These are phyloP conservation scores for Diospyros lotus DNA, from an alignment of 148 eudicot species.

Conservation along the genomic window DNA sequence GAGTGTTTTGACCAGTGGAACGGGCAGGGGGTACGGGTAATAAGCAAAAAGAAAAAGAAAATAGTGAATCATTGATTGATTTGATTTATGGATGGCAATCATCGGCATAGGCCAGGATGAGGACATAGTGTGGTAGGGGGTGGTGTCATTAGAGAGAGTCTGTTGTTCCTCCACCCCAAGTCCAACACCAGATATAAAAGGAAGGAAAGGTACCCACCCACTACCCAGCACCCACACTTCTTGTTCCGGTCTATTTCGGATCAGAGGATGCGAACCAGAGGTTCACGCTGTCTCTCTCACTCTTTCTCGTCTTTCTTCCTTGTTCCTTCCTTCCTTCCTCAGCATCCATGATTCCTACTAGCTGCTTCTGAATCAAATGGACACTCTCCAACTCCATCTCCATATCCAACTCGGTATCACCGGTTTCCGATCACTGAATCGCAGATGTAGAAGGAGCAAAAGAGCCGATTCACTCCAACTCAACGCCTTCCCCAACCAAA, in stretches of 20 bases:
- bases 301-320: neutral
- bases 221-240: too few species aligned
- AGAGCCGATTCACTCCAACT: neutral
- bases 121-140: too few species aligned
- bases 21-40: too few species aligned
- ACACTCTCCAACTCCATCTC: neutral
- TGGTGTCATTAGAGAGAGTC: too few species aligned
- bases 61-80: too few species aligned
- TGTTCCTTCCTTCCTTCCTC: neutral
- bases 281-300: neutral
- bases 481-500: slow-evolving; percentile 14
- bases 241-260: neutral
- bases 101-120: too few species aligned
- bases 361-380: neutral
- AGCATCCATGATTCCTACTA: neutral
- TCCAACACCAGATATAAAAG: neutral
- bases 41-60: too few species aligned
- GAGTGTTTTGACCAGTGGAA: too few species aligned
- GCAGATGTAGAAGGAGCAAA: neutral
- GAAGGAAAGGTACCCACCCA: too few species aligned
- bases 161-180: too few species aligned
- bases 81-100: too few species aligned
- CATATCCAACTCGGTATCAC: neutral
- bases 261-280: neutral
- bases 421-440: slow-evolving; percentile 10